Percentiles rank a stretch among this genome's conserved stretches.
Conservation (phyloP, 2,329 filamentous ascomycete species). For the Hypomyces rosellus region DNA sequence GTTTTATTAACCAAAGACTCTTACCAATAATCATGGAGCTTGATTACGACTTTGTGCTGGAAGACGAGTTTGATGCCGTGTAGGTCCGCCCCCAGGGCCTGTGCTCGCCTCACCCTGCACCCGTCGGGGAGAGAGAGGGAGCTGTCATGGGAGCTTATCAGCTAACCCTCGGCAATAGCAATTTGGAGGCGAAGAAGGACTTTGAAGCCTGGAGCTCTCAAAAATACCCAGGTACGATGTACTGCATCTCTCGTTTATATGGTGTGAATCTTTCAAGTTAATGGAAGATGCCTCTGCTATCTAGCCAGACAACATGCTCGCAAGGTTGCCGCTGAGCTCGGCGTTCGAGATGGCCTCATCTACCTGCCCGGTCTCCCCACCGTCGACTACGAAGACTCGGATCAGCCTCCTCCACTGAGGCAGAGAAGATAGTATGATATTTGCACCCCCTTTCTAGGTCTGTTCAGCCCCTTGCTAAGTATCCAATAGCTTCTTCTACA, state of each 20-base stretch:
- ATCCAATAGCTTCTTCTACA: slow-evolving; percentile 50
- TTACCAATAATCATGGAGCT: slow-evolving; percentile 6
- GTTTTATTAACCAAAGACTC: no score
- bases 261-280: neutral
- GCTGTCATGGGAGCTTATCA: no score
- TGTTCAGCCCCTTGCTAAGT: neutral
- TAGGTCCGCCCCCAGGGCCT: slow-evolving; percentile 20
- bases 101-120: neutral
- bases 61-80: slow-evolving; percentile 52
- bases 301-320: slow-evolving; percentile 51
- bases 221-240: slow-evolving; percentile 33
- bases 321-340: slow-evolving; percentile 48
- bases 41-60: slow-evolving; percentile 32
- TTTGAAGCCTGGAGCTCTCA: slow-evolving; percentile 13
- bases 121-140: neutral
- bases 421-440: slow-evolving; percentile 52
- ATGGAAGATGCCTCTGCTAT: neutral
- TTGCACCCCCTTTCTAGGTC: neutral
- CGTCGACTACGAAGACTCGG: slow-evolving; percentile 50
- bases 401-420: slow-evolving; percentile 49
- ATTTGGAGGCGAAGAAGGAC: slow-evolving; percentile 4
- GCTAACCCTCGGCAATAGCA: neutral
- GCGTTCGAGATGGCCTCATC: slow-evolving; percentile 44
- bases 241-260: neutral
- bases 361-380: slow-evolving; percentile 49